A percentile compares a stretch with the other conserved stretches of the same genome.
These are phyloP conservation scores for Wickerhamomyces silvicola DNA, from an alignment of 805 yeast species.

Conservation along the genomic window DNA sequence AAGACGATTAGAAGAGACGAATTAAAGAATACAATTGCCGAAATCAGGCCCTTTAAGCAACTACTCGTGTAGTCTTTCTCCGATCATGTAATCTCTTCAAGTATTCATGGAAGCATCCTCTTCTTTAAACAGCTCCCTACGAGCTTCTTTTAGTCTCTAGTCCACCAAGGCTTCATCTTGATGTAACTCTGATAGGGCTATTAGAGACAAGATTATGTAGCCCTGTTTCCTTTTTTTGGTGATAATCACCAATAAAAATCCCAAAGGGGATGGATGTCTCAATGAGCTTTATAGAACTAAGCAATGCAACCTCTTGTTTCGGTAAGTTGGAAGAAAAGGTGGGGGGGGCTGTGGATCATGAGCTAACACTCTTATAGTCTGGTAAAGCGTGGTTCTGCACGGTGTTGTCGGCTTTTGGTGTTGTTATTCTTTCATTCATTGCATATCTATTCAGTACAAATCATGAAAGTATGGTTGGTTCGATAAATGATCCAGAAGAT, in stretches of 20 bases:
- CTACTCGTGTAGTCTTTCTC: too few relatives aligned
- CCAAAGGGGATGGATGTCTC: neutral
- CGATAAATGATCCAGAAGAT: conserved; percentile 83
- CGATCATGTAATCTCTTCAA: too few relatives aligned
- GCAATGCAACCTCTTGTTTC: conserved; percentile 43
- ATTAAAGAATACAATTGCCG: neutral
- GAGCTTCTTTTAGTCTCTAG: too few relatives aligned
- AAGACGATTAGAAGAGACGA: conserved; percentile 1
- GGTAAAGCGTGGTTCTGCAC: conserved; percentile 96
- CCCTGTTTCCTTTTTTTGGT: too few relatives aligned
- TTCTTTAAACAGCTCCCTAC: too few relatives aligned
- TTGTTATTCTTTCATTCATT: conserved; percentile 76
- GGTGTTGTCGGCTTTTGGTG: conserved; percentile 84
- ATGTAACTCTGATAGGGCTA: too few relatives aligned
- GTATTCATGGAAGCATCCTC: too few relatives aligned
- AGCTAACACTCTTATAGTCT: too few relatives aligned
- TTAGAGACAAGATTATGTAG: too few relatives aligned
- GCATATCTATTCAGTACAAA: conserved; percentile 74
- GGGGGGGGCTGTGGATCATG: too few relatives aligned
- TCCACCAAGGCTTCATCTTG: too few relatives aligned
- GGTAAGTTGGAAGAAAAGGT: conserved; percentile 25
- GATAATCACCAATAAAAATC: too few relatives aligned
- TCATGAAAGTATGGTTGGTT: conserved; percentile 91
- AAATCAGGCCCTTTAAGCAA: neutral
- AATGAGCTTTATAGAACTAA: neutral